Percentiles rank a stretch among this genome's conserved stretches.
Evolutionary conservation across 2,329 filamentous ascomycete genomes (phyloP).

Genomic region (Ascochyta lentis): DNA sequence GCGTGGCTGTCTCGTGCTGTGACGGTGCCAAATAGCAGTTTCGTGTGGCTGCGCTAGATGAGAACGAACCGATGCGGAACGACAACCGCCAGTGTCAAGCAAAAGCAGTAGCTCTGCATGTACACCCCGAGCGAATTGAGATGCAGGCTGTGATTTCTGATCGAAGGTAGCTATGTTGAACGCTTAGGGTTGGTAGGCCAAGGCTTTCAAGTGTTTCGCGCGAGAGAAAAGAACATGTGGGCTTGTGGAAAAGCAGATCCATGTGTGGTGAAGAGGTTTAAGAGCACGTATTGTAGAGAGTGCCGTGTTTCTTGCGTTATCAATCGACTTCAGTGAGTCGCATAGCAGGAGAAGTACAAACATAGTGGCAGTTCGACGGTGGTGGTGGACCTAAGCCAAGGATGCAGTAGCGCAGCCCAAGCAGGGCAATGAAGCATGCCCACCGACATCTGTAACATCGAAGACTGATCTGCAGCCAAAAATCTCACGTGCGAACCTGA

Average conservation of each 20-base stretch:
- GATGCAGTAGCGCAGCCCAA: not conserved
- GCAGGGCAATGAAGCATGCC: not conserved
- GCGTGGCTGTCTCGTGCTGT: constrained; percentile 10
- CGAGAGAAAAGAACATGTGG: not conserved
- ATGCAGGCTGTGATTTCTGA: not conserved
- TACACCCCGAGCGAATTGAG: not conserved
- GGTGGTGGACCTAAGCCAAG: not conserved
- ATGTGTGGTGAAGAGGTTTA: not conserved
- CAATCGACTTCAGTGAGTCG: not conserved
- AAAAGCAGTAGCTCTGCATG: not conserved
- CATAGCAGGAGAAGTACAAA: not conserved
- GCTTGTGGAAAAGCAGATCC: not conserved
- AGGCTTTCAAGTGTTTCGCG: not conserved
- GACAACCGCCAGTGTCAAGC: not conserved
- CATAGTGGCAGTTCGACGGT: constrained; percentile 1
- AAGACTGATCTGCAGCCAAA: not conserved
- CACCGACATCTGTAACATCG: not conserved
- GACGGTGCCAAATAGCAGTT: constrained; percentile 12
- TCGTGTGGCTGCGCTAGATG: constrained; percentile 14
- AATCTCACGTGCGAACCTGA: not conserved
- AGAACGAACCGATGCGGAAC: not conserved
- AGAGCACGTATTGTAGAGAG: not conserved
- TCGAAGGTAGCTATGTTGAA: not conserved
- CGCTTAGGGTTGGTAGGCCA: not conserved
- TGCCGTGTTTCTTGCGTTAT: not conserved